Conservation (phyloP, 192 early-diverging fungal genomes). For the Spinellus fusiger region DNA sequence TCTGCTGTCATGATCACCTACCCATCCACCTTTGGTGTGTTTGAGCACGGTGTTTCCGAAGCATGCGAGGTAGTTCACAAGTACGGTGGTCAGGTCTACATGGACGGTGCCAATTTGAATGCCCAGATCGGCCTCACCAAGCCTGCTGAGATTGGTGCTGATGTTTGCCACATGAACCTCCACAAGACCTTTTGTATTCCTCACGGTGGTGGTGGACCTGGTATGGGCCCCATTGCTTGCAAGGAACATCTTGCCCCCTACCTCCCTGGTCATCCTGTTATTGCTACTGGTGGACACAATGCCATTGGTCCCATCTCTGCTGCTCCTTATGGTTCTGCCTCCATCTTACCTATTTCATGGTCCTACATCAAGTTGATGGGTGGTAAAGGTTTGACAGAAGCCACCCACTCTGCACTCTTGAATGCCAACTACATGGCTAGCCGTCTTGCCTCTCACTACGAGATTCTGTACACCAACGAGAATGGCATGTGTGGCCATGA, state of each 20-base stretch:
- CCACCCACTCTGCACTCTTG: constrained; percentile 87
- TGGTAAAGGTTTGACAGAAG: constrained; percentile 80
- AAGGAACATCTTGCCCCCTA: constrained; percentile 86
- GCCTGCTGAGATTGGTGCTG: constrained; percentile 94
- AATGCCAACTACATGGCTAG: constrained; percentile 99
- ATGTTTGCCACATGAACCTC: constrained; percentile 99
- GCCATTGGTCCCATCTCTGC: constrained; percentile 92
- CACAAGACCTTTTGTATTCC: constrained; percentile 99
- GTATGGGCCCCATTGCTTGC: constrained; percentile 92
- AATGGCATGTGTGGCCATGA: constrained; percentile 98
- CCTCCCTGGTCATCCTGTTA: constrained; percentile 87
- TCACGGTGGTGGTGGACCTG: constrained; percentile 98
- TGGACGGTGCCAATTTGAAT: constrained; percentile 95
- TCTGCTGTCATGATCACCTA: constrained; percentile 99
- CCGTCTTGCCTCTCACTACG: constrained; percentile 87
- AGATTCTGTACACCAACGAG: constrained; percentile 86
- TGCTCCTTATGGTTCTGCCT: constrained; percentile 93
- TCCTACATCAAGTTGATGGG: constrained; percentile 99
- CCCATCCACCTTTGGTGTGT: constrained; percentile 98
- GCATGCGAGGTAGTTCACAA: constrained; percentile 90
- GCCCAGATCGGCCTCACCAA: constrained; percentile 80
- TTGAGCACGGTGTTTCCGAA: constrained; percentile 83
- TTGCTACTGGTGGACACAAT: constrained; percentile 65
- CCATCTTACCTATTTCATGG: constrained; percentile 97
- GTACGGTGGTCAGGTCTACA: constrained; percentile 97